These are phyloP conservation scores for Penicillium mononematosum DNA, from an alignment of 495 filamentous ascomycete species.

Conservation along the genomic window DNA sequence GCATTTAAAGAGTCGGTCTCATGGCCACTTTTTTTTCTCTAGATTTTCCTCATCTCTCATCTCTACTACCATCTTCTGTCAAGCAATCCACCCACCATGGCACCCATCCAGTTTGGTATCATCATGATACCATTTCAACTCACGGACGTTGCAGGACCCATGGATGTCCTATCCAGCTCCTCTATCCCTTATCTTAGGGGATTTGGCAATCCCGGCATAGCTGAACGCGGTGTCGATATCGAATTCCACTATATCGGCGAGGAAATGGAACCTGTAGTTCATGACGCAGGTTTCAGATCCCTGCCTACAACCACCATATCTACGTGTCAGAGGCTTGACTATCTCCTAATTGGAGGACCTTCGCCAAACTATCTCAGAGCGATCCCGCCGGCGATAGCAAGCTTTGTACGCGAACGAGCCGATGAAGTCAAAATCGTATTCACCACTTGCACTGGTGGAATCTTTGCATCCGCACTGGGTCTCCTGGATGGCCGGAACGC, in stretches of 20 bases:
- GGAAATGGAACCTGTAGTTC: background rate
- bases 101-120: conserved; percentile 1
- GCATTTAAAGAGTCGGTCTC: background rate
- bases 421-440: background rate
- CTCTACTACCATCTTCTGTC: background rate
- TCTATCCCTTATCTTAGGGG: background rate
- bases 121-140: conserved; percentile 1
- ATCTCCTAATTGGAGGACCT: background rate
- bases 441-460: background rate
- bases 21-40: background rate
- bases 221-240: background rate
- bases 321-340: background rate
- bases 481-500: background rate
- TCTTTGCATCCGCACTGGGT: background rate
- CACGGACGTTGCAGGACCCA: background rate
- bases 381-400: background rate
- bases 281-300: background rate
- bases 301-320: background rate
- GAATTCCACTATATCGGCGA: conserved; percentile 2
- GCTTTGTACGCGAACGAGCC: background rate
- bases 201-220: background rate
- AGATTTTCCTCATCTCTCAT: background rate
- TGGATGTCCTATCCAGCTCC: background rate
- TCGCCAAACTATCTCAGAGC: background rate
- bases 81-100: background rate